Conservation (phyloP, 306 rosid species). For the Vachellia pachyceras region DNA sequence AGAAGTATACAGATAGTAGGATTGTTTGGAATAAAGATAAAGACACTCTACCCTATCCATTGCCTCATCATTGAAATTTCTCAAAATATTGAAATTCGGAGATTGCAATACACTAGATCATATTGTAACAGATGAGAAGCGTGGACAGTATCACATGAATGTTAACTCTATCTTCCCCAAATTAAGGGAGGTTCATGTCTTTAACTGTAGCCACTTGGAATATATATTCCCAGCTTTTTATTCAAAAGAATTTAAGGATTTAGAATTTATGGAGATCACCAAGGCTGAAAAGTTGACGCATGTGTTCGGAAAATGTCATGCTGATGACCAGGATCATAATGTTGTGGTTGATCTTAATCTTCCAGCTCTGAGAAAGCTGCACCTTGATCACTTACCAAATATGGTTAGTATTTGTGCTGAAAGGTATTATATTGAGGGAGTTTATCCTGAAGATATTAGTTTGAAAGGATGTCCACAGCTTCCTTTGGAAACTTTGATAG, state of each 20-base stretch:
- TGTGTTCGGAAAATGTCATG: slow-evolving; percentile 18
- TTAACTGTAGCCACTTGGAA: not conserved
- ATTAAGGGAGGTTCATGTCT: not conserved
- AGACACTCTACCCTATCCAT: slow-evolving; percentile 6
- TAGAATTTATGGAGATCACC: not conserved
- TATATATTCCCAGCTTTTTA: not conserved
- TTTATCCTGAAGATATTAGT: not conserved
- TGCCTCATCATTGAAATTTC: slow-evolving; percentile 13
- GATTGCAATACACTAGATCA: slow-evolving; percentile 13
- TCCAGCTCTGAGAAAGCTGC: not conserved
- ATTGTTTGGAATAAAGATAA: not conserved
- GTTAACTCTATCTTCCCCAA: not conserved
- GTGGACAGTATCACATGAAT: not conserved
- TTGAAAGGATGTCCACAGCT: not conserved
- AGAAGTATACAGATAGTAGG: not conserved
- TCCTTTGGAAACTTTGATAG: not conserved
- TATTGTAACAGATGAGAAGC: not conserved
- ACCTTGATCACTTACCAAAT: slow-evolving; percentile 9
- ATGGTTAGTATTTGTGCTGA: not conserved
- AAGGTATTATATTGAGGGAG: not conserved
- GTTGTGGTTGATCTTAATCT: slow-evolving; percentile 18
- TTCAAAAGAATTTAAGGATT: slow-evolving; percentile 7
- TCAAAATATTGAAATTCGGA: not conserved
- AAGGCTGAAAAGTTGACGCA: slow-evolving; percentile 23
- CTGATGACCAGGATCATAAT: not conserved